Evolutionary conservation across 306 rosid genomes (phyloP).

Genomic region (Glycyrrhiza uralensis): DNA sequence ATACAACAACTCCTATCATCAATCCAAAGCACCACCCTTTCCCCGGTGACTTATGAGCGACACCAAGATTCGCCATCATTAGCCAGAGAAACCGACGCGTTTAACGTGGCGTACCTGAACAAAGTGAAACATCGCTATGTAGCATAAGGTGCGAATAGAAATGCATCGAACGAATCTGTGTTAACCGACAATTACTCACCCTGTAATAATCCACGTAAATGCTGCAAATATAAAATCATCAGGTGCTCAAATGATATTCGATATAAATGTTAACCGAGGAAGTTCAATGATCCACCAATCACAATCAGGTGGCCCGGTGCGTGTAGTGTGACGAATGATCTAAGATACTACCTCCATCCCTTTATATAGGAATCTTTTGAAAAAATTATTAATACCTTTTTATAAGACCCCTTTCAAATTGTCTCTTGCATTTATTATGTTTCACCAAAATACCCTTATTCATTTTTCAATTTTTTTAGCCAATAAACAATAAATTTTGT

Average conservation of each 20-base stretch:
- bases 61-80: neutral
- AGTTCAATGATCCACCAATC: neutral
- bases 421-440: too few species aligned
- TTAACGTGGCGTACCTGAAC: slow-evolving; percentile 8
- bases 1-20: neutral
- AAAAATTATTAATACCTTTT: too few species aligned
- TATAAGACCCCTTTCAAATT: too few species aligned
- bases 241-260: neutral
- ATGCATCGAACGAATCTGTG: slow-evolving; percentile 5
- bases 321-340: neutral
- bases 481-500: too few species aligned
- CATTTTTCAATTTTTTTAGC: too few species aligned
- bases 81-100: neutral
- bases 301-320: neutral
- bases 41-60: neutral
- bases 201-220: neutral
- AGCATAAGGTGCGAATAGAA: neutral
- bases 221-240: slow-evolving; percentile 15
- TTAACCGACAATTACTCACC: slow-evolving; percentile 10
- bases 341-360: too few species aligned
- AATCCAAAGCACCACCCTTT: neutral
- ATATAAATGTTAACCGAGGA: neutral
- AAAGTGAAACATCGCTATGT: neutral
- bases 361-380: too few species aligned
- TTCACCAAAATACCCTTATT: too few species aligned